These are phyloP conservation scores for Sindora glabra DNA, from an alignment of 306 rosid genomes.

Conservation along the genomic window DNA sequence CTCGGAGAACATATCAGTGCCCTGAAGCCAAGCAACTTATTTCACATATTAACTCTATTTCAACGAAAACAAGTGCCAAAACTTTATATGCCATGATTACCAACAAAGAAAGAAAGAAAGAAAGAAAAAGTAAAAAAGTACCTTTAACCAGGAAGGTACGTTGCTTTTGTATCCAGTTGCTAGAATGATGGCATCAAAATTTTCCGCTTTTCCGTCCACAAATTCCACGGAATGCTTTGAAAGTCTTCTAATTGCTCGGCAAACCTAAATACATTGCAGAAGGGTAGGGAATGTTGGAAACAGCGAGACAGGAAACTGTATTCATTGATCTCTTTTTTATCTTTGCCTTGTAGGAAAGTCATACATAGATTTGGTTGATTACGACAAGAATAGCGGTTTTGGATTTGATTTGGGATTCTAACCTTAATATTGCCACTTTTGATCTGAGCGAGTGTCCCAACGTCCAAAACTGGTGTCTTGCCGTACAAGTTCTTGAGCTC, in stretches of 20 bases:
- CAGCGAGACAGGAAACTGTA: neutral
- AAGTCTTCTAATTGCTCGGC: conserved; percentile 57
- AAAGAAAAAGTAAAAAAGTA: conserved; percentile 7
- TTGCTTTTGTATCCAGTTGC: conserved; percentile 87
- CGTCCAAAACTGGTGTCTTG: conserved; percentile 89
- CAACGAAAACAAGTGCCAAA: neutral
- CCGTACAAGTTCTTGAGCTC: conserved; percentile 69
- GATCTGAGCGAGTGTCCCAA: conserved; percentile 78
- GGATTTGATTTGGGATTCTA: neutral
- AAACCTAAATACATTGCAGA: conserved; percentile 39
- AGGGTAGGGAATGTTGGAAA: conserved; percentile 18
- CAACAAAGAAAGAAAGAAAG: neutral
- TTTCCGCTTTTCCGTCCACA: conserved; percentile 61
- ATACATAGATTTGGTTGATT: neutral
- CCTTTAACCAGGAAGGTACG: conserved; percentile 83
- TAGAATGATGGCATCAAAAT: conserved; percentile 61
- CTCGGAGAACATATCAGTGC: conserved; percentile 47
- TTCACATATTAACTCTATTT: neutral
- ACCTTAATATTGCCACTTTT: conserved; percentile 80
- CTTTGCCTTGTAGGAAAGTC: neutral
- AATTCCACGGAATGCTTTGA: conserved; percentile 54
- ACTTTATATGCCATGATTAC: neutral
- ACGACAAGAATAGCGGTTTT: conserved; percentile 14
- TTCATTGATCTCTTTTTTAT: neutral
- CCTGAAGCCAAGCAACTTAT: conserved; percentile 37